Evolutionary conservation across 441 rosid genomes (phyloP).

Genomic region (Raphanus hybrid): DNA sequence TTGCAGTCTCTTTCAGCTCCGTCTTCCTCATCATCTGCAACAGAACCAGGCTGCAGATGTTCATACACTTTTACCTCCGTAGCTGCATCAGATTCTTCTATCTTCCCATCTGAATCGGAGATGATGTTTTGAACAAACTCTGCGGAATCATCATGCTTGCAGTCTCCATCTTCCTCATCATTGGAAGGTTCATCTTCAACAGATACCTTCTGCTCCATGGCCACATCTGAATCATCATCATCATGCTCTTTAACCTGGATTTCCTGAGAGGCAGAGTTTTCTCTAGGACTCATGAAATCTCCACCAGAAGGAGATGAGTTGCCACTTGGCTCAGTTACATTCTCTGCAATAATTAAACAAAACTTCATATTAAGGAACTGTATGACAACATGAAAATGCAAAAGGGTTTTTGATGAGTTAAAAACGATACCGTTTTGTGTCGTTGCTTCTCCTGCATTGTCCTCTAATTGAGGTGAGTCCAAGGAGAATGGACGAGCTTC

Average conservation of each 20-base stretch:
- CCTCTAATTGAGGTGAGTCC: constrained; percentile 28
- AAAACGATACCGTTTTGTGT: constrained; percentile 20
- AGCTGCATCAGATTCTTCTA: constrained; percentile 27
- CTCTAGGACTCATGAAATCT: constrained; percentile 41
- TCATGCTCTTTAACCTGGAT: constrained; percentile 25
- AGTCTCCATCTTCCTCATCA: constrained; percentile 34
- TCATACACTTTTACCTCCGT: constrained; percentile 19
- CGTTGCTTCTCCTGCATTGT: constrained; percentile 29
- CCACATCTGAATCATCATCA: constrained; percentile 9
- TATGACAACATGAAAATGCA: constrained; percentile 8
- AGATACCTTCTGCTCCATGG: constrained; percentile 18
- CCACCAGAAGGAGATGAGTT: constrained; percentile 40
- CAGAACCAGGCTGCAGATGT: constrained; percentile 30
- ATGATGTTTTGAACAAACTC: constrained; percentile 1
- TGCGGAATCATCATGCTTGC: constrained; percentile 25
- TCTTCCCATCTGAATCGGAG: constrained; percentile 1
- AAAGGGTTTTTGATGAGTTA: neutral
- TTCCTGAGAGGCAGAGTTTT: constrained; percentile 29
- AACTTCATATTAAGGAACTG: constrained; percentile 14
- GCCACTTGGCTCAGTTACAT: constrained; percentile 40
- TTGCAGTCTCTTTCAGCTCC: constrained; percentile 38
- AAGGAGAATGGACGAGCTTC: constrained; percentile 47
- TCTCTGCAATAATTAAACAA: constrained; percentile 42
- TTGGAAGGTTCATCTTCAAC: constrained; percentile 24
- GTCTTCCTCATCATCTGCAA: constrained; percentile 35